Conservation (phyloP, 768 basidiomycete genomes). For the Pleurotus eryngii region DNA sequence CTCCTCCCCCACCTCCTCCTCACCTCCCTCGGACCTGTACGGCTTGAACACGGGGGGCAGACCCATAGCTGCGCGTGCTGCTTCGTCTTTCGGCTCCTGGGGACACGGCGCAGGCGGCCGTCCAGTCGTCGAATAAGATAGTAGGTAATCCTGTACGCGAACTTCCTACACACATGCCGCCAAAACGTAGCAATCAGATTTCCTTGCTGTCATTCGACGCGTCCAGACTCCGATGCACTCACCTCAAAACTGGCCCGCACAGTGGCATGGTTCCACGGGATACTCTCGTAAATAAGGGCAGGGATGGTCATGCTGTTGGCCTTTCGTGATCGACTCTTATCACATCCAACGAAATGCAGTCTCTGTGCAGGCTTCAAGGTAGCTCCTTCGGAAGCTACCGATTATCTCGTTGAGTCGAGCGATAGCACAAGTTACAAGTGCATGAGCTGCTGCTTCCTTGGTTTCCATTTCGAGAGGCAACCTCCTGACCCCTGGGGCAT, state of each 20-base stretch:
- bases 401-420: too few relatives aligned
- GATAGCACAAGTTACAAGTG: too few relatives aligned
- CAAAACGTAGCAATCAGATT: neutral
- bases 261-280: neutral
- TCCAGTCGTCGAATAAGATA: constrained; percentile 43
- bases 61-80: constrained; percentile 39
- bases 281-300: neutral
- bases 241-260: constrained; percentile 1
- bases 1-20: neutral
- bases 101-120: constrained; percentile 48
- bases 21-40: constrained; percentile 8
- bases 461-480: too few relatives aligned
- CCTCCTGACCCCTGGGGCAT: too few relatives aligned
- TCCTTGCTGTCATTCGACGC: neutral
- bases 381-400: too few relatives aligned
- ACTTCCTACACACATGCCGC: constrained; percentile 39
- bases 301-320: neutral
- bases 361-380: too few relatives aligned
- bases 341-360: too few relatives aligned
- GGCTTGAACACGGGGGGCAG: constrained; percentile 55
- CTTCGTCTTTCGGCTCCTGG: constrained; percentile 39
- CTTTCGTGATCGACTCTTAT: too few relatives aligned
- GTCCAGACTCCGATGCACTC: neutral
- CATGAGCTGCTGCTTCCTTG: too few relatives aligned
- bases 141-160: constrained; percentile 52